phyloP scores from a whole-genome alignment of 2,329 filamentous ascomycete species.

The Cercospora sp. region DNA sequence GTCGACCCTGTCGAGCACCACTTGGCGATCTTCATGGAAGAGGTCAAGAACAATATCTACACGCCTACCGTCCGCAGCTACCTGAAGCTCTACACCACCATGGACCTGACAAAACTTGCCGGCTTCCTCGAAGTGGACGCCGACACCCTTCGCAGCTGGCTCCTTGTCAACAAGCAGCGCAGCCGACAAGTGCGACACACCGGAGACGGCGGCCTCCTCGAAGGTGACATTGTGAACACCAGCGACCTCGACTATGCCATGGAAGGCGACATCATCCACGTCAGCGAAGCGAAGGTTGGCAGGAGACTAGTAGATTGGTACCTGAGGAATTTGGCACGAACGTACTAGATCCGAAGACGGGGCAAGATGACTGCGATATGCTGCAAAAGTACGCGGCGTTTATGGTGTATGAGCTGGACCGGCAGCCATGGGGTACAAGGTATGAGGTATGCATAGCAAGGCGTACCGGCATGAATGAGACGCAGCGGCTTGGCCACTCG shows the following conservation, averaged over 20 bases:
- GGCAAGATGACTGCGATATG: background rate
- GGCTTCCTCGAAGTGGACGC: constrained; percentile 95
- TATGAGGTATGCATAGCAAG: constrained; percentile 20
- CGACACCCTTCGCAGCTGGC: constrained; percentile 91
- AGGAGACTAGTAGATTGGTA: constrained; percentile 99
- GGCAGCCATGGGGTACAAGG: constrained; percentile 8
- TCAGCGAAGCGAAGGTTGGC: constrained; percentile 97
- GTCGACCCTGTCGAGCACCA: constrained; percentile 97
- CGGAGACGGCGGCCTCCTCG: constrained; percentile 76
- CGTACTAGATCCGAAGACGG: constrained; percentile 63
- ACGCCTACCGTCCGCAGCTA: constrained; percentile 98
- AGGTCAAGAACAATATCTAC: constrained; percentile 99
- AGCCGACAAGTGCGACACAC: constrained; percentile 94
- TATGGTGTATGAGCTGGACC: constrained; percentile 17
- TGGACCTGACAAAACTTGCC: constrained; percentile 97
- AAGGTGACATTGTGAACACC: constrained; percentile 89
- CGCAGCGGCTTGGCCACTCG: background rate
- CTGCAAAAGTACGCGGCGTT: constrained; percentile 19
- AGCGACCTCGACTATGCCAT: constrained; percentile 97
- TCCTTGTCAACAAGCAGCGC: constrained; percentile 97
- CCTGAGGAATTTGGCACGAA: constrained; percentile 90
- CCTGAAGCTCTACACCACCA: constrained; percentile 97
- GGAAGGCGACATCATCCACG: constrained; percentile 95
- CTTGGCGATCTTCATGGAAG: constrained; percentile 97
- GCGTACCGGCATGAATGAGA: constrained; percentile 20